These are phyloP conservation scores for Globisporangium spinosum DNA, from an alignment of 352 stramenopile genomes.

Conservation along the genomic window DNA sequence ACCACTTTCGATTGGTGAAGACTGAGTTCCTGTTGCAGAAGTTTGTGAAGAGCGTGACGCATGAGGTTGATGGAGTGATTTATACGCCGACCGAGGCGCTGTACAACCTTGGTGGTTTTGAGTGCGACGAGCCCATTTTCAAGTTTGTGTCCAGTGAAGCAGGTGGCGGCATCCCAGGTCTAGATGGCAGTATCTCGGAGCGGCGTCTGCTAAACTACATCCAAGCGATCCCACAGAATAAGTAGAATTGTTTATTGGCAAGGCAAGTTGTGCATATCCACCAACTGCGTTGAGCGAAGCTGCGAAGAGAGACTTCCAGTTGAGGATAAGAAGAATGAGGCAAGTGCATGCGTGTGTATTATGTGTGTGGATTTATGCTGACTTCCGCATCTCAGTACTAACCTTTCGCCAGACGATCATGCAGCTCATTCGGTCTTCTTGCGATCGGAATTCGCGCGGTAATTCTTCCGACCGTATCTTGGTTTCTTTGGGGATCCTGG, in stretches of 20 bases:
- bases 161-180: constrained; percentile 59
- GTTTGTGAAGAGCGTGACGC: constrained; percentile 83
- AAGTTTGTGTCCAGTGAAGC: constrained; percentile 88
- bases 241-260: constrained; percentile 29
- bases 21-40: constrained; percentile 84
- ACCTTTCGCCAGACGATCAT: background rate
- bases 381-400: background rate
- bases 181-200: constrained; percentile 83
- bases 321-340: constrained; percentile 14
- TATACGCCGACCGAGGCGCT: constrained; percentile 80
- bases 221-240: constrained; percentile 54
- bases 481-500: constrained; percentile 42
- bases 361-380: background rate
- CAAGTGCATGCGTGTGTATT: constrained; percentile 13
- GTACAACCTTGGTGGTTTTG: constrained; percentile 85
- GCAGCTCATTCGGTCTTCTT: constrained; percentile 43
- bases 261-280: constrained; percentile 9
- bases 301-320: constrained; percentile 4
- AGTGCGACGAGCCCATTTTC: constrained; percentile 82
- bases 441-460: constrained; percentile 58
- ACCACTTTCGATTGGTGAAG: constrained; percentile 85
- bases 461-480: constrained; percentile 75
- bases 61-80: constrained; percentile 85
- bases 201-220: constrained; percentile 78
- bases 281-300: background rate